These are phyloP conservation scores for Blastobotrys niveus DNA, from an alignment of 1,139 yeast genomes.

Conservation along the genomic window DNA sequence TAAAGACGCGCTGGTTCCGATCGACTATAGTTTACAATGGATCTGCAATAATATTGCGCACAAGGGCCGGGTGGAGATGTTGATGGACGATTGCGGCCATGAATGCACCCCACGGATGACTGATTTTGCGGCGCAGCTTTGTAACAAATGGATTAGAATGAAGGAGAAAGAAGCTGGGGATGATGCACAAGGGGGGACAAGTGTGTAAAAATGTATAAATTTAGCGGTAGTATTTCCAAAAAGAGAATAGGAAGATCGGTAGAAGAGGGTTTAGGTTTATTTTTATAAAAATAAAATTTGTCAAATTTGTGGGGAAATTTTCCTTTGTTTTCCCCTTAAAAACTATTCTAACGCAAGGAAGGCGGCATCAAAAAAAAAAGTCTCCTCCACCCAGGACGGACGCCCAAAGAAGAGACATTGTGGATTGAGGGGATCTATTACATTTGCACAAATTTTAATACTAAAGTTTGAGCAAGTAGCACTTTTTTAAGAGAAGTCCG, in stretches of 20 bases:
- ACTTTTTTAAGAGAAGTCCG: no score
- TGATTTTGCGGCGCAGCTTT: background rate
- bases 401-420: no score
- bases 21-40: constrained; percentile 2
- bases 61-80: background rate
- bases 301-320: constrained; percentile 1
- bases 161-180: background rate
- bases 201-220: no score
- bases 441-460: no score
- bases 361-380: background rate
- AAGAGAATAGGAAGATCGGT: background rate
- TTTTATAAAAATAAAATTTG: background rate
- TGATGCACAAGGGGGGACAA: no score
- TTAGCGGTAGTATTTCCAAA: no score
- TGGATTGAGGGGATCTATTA: no score
- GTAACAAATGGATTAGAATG: constrained; percentile 1
- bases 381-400: no score
- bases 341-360: background rate
- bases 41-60: background rate
- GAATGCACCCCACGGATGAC: constrained; percentile 6
- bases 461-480: no score
- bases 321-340: background rate
- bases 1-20: constrained; percentile 9
- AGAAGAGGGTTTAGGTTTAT: no score
- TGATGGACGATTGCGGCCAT: constrained; percentile 11